phyloP scores from a whole-genome alignment of 768 basidiomycete genomes.

The Suillus decipiens region DNA sequence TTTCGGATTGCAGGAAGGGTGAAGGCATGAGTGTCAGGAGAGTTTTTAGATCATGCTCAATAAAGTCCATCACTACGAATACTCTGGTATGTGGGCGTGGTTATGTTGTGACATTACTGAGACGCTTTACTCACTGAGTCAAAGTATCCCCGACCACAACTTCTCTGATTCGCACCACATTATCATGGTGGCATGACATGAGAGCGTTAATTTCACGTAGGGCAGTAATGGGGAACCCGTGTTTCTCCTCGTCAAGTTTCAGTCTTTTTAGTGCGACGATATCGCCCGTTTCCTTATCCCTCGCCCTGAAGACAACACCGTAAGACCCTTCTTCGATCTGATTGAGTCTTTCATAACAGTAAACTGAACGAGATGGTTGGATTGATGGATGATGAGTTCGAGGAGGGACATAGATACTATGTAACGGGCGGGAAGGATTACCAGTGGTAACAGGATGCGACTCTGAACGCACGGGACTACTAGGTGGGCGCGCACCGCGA shows the following conservation, averaged over 20 bases:
- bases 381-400: conserved; percentile 79
- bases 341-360: conserved; percentile 91
- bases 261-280: conserved; percentile 97
- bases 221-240: conserved; percentile 97
- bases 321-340: conserved; percentile 99
- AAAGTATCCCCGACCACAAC: conserved; percentile 98
- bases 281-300: conserved; percentile 91
- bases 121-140: conserved; percentile 84
- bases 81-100: conserved; percentile 56
- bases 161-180: conserved; percentile 96
- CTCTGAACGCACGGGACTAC: conserved; percentile 17
- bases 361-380: conserved; percentile 87
- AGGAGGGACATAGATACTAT: conserved; percentile 75
- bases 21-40: conserved; percentile 93
- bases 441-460: conserved; percentile 16
- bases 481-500: conserved; percentile 20
- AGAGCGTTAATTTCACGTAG: conserved; percentile 95
- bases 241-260: conserved; percentile 98
- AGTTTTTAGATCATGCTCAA: conserved; percentile 98
- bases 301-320: conserved; percentile 95
- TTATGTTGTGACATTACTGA: conserved; percentile 13
- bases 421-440: conserved; percentile 25
- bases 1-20: conserved; percentile 96
- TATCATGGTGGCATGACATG: conserved; percentile 92
- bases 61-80: conserved; percentile 99